A percentile compares a stretch with the other conserved stretches of the same genome.
Conservation (phyloP, 148 eudicot species). For the Rhododendron williamsianum region DNA sequence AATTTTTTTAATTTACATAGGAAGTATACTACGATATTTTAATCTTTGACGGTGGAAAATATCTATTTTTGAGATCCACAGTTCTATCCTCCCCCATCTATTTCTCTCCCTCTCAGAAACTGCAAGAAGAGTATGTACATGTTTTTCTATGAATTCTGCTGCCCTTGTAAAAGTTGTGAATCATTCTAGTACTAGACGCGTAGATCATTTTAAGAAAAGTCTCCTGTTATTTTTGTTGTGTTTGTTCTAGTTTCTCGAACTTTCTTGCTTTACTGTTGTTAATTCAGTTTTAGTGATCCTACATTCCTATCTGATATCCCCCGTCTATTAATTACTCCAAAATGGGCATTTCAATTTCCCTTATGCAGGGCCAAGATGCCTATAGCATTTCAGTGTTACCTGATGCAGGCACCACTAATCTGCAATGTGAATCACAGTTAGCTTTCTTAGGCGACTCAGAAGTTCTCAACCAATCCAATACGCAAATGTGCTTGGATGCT, state of each 20-base stretch:
- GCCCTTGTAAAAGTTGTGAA: not conserved
- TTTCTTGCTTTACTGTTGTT: not conserved
- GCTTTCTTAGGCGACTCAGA: constrained; percentile 17
- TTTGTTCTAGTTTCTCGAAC: not conserved
- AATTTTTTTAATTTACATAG: not conserved
- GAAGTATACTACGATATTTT: not conserved
- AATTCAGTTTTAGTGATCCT: not conserved
- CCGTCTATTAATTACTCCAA: not conserved
- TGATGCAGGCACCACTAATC: constrained; percentile 27
- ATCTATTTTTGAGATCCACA: not conserved
- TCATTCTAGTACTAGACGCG: not conserved
- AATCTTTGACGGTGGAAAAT: not conserved
- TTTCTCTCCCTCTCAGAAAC: not conserved
- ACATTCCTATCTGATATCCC: not conserved
- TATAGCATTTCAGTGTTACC: constrained; percentile 46
- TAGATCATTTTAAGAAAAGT: not conserved
- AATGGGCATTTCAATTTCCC: not conserved
- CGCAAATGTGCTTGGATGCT: constrained; percentile 30
- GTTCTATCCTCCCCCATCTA: not conserved
- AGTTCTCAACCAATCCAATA: constrained; percentile 20
- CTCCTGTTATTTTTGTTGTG: not conserved
- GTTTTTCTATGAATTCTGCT: not conserved
- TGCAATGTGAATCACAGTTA: constrained; percentile 30
- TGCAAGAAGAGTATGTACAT: not conserved
- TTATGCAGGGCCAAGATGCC: constrained; percentile 41